Percentiles rank a stretch among this genome's conserved stretches.
Conservation (phyloP, 129 eudicot genomes). For the Chrysanthemum lavandulifolium region DNA sequence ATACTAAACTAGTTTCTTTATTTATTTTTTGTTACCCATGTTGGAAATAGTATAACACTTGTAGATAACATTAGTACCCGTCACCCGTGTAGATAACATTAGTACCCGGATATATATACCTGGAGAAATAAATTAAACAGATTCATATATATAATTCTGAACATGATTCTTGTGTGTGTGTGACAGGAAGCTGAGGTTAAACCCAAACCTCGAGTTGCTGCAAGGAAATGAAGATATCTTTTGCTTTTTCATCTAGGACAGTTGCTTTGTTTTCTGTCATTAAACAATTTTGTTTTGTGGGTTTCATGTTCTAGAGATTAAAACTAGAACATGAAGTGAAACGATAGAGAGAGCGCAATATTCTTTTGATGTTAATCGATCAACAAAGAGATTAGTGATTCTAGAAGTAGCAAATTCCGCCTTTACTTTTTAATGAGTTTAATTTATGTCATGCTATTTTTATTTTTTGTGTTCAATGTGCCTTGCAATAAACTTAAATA, state of each 20-base stretch:
- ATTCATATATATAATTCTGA: background rate
- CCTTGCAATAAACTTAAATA: too few species aligned
- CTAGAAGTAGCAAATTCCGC: too few species aligned
- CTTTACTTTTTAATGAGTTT: too few species aligned
- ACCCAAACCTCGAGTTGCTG: conserved; percentile 66
- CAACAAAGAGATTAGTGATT: conserved; percentile 6
- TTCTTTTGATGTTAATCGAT: conserved; percentile 10
- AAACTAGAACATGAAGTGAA: background rate
- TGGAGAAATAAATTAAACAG: background rate
- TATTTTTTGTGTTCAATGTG: too few species aligned
- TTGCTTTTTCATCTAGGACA: background rate
- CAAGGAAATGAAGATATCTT: conserved; percentile 47
- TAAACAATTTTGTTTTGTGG: conserved; percentile 6
- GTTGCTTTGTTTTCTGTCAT: conserved; percentile 3
- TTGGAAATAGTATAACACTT: background rate
- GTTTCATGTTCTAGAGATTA: conserved; percentile 14
- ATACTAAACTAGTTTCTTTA: background rate
- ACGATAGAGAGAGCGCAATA: background rate
- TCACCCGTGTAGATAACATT: background rate
- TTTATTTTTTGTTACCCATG: background rate
- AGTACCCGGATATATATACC: background rate
- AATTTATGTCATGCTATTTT: too few species aligned
- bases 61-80: background rate
- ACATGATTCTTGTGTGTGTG: conserved; percentile 18
- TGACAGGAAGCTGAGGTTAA: conserved; percentile 80